Evolutionary conservation across 2,329 filamentous ascomycete species (phyloP), one percentile per base, ranked within the genome.

Genomic region (Biscogniauxia marginata): DNA sequence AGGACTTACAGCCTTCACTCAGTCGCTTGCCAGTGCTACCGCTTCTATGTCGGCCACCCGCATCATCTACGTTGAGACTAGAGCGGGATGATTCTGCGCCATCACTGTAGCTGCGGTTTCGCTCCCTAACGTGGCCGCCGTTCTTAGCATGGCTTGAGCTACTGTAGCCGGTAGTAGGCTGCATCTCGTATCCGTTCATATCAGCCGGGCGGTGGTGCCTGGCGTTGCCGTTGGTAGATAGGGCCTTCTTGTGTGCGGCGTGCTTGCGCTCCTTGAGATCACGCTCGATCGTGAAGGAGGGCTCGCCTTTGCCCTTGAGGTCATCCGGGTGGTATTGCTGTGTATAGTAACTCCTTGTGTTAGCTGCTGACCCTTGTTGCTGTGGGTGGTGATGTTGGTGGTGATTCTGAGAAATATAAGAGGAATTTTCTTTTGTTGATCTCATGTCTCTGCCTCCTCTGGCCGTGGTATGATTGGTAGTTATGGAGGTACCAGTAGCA

Each of bases 291-390:
- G 85, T 84, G 74, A 83, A 95, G 2, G 83, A 85, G 2, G 90
- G 89, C 69, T 93, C 89, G 46, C 89, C 89, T 73, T 95, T 91
- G 67, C 90, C 91, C 72, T 93, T 93, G 60, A 90, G 80, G 67
- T 96, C 91, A 46, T 89, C 84, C 5, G 88, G 86, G 54, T 84
- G 83, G 71, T 96, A 95, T 64, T 83, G 69, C 84, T 86, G 57
- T 2, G 23, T 65, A 25, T 9, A 11, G 39, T 4, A 6, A 30
- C 6, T 4, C 34, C 54, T 20, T 50, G 53, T 23, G 39, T 24
- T 46, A n/a, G 7, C 43, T 20, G 34, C n/a, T 22, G 8, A 7
- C 25, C 49, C 4, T 50, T 46, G 22, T 50, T 49, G n/a, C 18
- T 30, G 47, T 51, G 46, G 19, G 3, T 43, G 18, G n/a, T 34